Percentiles rank a stretch among this genome's conserved stretches.
Evolutionary conservation across 805 yeast genomes (phyloP).

Genomic region (Ogataea parapolymorpha): DNA sequence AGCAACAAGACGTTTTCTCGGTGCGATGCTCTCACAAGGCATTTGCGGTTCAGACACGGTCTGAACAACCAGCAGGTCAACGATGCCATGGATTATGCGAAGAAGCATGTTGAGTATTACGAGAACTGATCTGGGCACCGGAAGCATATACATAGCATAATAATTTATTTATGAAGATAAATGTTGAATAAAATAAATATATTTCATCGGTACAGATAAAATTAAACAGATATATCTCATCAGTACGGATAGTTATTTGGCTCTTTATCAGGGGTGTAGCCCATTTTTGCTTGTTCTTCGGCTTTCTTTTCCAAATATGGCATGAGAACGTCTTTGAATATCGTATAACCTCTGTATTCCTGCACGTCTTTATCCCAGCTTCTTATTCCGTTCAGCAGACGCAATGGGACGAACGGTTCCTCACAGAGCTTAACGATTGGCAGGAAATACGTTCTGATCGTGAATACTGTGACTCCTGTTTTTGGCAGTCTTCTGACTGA

Average conservation of each 20-base stretch:
- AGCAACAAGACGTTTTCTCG: conserved; percentile 77
- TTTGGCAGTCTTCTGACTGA: conserved; percentile 58
- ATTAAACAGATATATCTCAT: too few species aligned
- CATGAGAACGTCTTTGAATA: conserved; percentile 48
- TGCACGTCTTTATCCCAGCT: conserved; percentile 61
- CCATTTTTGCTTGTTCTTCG: conserved; percentile 43
- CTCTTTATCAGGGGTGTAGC: conserved; percentile 39
- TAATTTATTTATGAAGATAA: conserved; percentile 1
- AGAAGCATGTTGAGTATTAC: conserved; percentile 68
- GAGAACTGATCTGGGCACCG: conserved; percentile 18
- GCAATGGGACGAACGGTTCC: conserved; percentile 60
- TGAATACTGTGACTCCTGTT: conserved; percentile 55
- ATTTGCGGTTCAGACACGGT: conserved; percentile 87
- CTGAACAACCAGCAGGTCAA: conserved; percentile 63
- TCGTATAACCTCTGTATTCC: conserved; percentile 56
- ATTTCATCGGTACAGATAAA: background rate
- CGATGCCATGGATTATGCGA: conserved; percentile 69
- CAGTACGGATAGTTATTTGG: conserved; percentile 43
- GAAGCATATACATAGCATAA: conserved; percentile 11
- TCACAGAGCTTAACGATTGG: conserved; percentile 51
- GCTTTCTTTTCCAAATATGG: conserved; percentile 53
- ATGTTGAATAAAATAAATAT: background rate
- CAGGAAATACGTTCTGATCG: conserved; percentile 60
- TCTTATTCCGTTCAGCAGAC: conserved; percentile 54
- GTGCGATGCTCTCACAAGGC: conserved; percentile 92